Percentiles rank a stretch among this genome's conserved stretches.
Evolutionary conservation across 345 rosid genomes (phyloP).

Genomic region (Citrus reticulata): DNA sequence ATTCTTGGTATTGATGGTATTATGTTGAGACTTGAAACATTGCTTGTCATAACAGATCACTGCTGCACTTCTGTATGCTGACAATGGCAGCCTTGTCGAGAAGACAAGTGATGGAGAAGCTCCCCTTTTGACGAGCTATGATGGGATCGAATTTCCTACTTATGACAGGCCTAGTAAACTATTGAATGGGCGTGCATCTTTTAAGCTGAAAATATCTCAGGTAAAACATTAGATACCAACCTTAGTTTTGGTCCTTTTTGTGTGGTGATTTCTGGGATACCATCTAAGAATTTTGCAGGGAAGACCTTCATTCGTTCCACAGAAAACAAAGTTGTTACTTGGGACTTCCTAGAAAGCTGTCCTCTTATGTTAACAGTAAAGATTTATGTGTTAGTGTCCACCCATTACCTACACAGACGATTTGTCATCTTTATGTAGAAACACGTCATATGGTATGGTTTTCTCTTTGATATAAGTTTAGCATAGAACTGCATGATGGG

Average conservation of each 20-base stretch:
- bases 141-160: conserved; percentile 74
- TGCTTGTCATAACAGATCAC: conserved; percentile 41
- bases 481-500: neutral
- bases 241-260: neutral
- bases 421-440: neutral
- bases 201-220: conserved; percentile 84
- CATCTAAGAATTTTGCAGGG: neutral
- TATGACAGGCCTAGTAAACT: conserved; percentile 55
- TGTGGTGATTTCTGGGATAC: neutral
- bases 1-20: neutral
- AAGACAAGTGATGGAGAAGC: conserved; percentile 59
- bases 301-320: neutral
- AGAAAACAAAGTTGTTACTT: neutral
- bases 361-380: neutral
- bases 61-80: conserved; percentile 75
- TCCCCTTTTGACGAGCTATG: conserved; percentile 68
- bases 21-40: conserved; percentile 9
- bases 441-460: neutral
- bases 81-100: conserved; percentile 62
- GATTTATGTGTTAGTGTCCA: neutral
- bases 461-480: neutral
- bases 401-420: neutral
- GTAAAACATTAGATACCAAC: conserved; percentile 23
- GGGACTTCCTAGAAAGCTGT: neutral
- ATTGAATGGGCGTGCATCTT: conserved; percentile 67